Conservation (phyloP, 2,329 filamentous ascomycete genomes). For the Cercospora sp. region DNA sequence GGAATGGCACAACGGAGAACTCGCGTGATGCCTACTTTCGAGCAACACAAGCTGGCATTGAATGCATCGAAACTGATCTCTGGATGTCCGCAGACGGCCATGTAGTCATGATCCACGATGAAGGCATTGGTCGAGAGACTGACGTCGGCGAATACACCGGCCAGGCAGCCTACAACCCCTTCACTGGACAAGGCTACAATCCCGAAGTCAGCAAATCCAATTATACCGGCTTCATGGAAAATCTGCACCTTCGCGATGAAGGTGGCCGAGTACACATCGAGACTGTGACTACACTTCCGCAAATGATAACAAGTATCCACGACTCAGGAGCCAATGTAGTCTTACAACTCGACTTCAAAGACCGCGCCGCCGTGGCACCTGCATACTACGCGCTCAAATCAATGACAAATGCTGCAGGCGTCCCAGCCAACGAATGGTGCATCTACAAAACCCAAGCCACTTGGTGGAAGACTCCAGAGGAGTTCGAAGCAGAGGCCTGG, state of each 20-base stretch:
- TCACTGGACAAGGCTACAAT: neutral
- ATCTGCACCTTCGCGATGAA: neutral
- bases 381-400: conserved; percentile 24
- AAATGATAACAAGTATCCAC: conserved; percentile 25
- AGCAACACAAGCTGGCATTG: neutral
- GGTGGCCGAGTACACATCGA: neutral
- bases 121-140: neutral
- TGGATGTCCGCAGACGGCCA: neutral
- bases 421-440: neutral
- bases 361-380: conserved; percentile 23
- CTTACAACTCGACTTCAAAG: conserved; percentile 27
- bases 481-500: neutral
- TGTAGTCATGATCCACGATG: neutral
- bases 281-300: neutral
- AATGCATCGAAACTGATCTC: neutral
- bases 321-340: conserved; percentile 25
- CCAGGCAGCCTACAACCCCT: neutral
- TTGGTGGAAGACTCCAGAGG: neutral
- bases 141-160: neutral
- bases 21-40: neutral
- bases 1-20: neutral
- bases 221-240: neutral
- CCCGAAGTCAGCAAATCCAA: neutral
- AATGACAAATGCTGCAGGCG: neutral
- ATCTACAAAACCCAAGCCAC: neutral